Base-by-base conservation (phyloP, 2,329 filamentous ascomycete genomes). In the Sclerotinia nivalis region DNA sequence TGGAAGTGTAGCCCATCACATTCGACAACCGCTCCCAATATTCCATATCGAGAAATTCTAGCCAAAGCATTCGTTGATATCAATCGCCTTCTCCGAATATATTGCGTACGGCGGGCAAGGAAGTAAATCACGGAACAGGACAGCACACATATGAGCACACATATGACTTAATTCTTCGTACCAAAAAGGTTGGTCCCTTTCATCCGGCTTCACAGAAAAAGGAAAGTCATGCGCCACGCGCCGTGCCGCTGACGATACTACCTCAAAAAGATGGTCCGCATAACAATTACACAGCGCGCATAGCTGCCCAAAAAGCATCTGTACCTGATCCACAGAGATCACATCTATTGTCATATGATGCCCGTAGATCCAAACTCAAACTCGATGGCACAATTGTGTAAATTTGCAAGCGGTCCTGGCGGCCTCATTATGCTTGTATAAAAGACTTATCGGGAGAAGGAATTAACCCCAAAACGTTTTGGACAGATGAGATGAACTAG, bases 301-400 rank as follows among this genome's bases (percentile, higher is more conserved):
- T 77, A 31, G 75, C 76, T 73, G 74, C 76, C 76, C 71, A 75
- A 77, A 73, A 73, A 37, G 68, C 70, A 73, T 72, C 60, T 56
- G 72, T 77, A 75, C 75, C 75, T 76, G 72, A 76, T 71, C 64
- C 59, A 58, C 49, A 68, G 67, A 56, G 68, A 71, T 66, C 66
- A 70, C 55, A 62, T 64, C 58, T 64, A 66, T 34, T 64, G 47
- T 69, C 55, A 56, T 69, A 56, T 52, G 43, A 50, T 66, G 49
- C 40, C 18, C 31, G 58, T 58, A 59, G 69, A 70, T 69, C 68
- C 15, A 45, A 45, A 65, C 45, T 65, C 37, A 56, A 52, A 52
- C 61, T 52, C 47, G 22, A 64, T 52, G 47, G 61, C n/a, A 65
- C 47, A 65, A 52, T 52, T 40, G 61, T 64, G 40, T 50, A 52